Evolutionary conservation across 192 early-diverging fungal genomes (phyloP), one percentile per base, ranked within the genome.

Genomic region (Funneliformis geosporum): DNA sequence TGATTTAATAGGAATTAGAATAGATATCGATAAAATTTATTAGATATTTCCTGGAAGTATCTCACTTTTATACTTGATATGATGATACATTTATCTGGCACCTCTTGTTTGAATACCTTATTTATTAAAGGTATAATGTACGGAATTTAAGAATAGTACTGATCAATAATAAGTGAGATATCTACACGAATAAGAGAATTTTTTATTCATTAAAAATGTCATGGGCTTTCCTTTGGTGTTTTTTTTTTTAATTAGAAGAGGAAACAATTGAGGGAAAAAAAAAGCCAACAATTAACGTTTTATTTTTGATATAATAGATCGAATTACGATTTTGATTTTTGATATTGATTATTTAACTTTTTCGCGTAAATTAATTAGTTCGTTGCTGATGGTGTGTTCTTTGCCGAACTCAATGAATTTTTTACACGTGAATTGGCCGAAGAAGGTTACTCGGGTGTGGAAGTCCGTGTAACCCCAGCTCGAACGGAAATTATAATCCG

Each of bases 321-420:
- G 33, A 33, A 33, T 2, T 33, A n/a, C n/a, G n/a, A n/a, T n/a
- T n/a, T n/a, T n/a, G n/a, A n/a, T 50, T 50, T 21, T 55, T 16
- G n/a, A n/a, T 55, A 21, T 55, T 55, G 5, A 55, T 55, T 38
- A 66, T 7, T 38, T 66, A 14, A 18, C 33, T 66, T n/a, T 11
- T 23, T 18, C n/a, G 39, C 40, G 18, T n/a, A 69, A 69, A 60
- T 75, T 18, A 18, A 55, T 28, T 27, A 73, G 98, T 99, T 96
- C 90, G 94, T 99, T 83, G 98, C 98, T 88, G 98, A 99, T 90
- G 98, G 98, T 95, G 96, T 99, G 76, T 99, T 99, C 91, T 98
- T 96, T 93, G 96, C 98, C 88, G 98, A 99, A 89, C 93, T 99
- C 87, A 99, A 99, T 93, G 96, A 97, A 90, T 97, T 97, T 92